These are phyloP conservation scores for Pseudonitzschia multiseries DNA, from an alignment of 108 stramenopile species.

Conservation along the genomic window DNA sequence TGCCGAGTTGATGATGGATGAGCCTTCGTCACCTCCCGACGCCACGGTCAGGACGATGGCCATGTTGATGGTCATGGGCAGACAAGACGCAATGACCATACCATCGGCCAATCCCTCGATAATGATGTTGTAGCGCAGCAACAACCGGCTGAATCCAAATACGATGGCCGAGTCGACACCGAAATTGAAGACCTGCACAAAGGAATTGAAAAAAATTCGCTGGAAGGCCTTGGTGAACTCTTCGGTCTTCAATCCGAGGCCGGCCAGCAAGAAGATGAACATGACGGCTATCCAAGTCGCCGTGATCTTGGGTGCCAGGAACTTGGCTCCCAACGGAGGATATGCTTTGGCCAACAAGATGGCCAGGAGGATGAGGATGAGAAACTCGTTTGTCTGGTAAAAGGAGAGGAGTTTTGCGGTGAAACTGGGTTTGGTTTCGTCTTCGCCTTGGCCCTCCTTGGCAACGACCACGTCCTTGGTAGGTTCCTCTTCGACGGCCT, in stretches of 20 bases:
- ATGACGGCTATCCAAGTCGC: constrained; percentile 79
- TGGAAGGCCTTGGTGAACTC: constrained; percentile 80
- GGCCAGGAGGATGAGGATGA: constrained; percentile 53
- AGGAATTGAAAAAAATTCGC: constrained; percentile 66
- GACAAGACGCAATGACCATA: constrained; percentile 70
- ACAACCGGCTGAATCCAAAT: constrained; percentile 55
- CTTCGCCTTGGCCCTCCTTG: not conserved
- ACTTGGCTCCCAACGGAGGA: constrained; percentile 76
- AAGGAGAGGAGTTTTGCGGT: constrained; percentile 12
- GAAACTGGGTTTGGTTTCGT: not conserved
- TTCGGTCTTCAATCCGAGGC: constrained; percentile 76
- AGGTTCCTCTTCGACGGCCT: not conserved
- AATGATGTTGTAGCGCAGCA: constrained; percentile 44
- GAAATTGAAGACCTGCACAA: constrained; percentile 78
- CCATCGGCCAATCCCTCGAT: constrained; percentile 66
- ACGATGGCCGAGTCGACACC: constrained; percentile 61
- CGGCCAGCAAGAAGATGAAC: constrained; percentile 78
- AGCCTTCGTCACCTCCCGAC: constrained; percentile 79
- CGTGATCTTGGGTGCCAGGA: constrained; percentile 73
- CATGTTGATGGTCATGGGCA: constrained; percentile 88
- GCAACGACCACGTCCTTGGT: not conserved
- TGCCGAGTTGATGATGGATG: constrained; percentile 77
- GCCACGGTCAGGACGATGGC: constrained; percentile 74
- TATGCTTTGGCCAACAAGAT: constrained; percentile 80
- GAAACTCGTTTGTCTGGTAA: constrained; percentile 49